Evolutionary conservation across 2,329 filamentous ascomycete species (phyloP).

Genomic region (Trichophyton schoenleinii): DNA sequence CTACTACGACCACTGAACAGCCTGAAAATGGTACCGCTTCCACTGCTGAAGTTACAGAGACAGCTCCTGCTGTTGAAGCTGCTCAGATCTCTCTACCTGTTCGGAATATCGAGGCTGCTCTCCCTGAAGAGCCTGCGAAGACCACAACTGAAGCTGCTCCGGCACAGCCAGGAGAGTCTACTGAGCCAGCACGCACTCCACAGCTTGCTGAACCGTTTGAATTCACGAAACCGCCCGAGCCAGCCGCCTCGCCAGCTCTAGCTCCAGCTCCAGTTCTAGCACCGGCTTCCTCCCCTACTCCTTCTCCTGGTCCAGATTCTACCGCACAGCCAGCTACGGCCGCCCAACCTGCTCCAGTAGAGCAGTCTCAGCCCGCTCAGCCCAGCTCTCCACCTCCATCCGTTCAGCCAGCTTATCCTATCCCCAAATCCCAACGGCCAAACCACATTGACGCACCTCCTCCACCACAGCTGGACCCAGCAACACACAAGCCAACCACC

Average conservation of each 20-base stretch:
- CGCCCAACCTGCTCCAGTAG: neutral
- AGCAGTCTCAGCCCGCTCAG: neutral
- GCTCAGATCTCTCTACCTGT: neutral
- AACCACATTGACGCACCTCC: neutral
- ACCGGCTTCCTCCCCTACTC: too few relatives aligned
- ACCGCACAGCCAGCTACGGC: neutral
- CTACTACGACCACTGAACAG: constrained; percentile 3
- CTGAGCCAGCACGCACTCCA: neutral
- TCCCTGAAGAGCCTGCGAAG: neutral
- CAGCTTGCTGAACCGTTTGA: neutral
- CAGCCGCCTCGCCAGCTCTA: neutral
- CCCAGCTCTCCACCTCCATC: neutral
- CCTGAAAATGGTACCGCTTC: neutral
- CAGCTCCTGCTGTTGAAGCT: neutral
- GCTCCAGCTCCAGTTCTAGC: neutral
- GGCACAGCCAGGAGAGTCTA: neutral
- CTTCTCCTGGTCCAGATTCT: too few relatives aligned
- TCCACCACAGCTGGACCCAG: neutral
- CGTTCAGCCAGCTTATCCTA: neutral
- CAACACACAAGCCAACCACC: constrained; percentile 20
- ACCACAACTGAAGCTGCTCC: too few relatives aligned
- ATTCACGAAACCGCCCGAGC: neutral
- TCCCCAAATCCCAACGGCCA: neutral
- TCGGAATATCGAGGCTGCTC: neutral
- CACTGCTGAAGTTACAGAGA: neutral